phyloP scores from a whole-genome alignment of 1,284 basidiomycete species.

The Moesziomyces sp. region DNA sequence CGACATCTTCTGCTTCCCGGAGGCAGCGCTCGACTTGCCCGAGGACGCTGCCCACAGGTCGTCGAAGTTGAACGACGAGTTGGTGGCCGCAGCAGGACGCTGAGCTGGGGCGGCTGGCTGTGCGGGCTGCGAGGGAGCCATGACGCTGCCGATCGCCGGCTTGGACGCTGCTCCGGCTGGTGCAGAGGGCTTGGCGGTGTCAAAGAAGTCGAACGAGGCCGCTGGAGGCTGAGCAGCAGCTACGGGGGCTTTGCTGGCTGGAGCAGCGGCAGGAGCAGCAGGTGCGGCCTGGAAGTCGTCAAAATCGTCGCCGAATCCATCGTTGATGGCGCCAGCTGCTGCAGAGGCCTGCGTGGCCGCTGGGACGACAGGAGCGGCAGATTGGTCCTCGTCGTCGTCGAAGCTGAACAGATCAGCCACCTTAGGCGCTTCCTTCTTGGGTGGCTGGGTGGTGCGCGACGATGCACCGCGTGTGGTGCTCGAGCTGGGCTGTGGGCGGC shows the following conservation, averaged over 20 bases:
- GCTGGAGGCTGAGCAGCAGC: slow-evolving; percentile 32
- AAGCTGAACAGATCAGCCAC: slow-evolving; percentile 80
- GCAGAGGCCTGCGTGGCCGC: slow-evolving; percentile 23
- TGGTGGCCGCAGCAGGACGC: slow-evolving; percentile 34
- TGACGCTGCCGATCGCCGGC: slow-evolving; percentile 12
- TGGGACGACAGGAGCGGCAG: slow-evolving; percentile 62
- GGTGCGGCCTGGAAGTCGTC: slow-evolving; percentile 56
- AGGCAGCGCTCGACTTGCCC: slow-evolving; percentile 68
- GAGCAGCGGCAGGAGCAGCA: slow-evolving; percentile 15
- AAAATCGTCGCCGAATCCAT: slow-evolving; percentile 61
- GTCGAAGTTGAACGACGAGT: slow-evolving; percentile 74
- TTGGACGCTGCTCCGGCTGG: slow-evolving; percentile 12
- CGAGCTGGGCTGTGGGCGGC: slow-evolving; percentile 18
- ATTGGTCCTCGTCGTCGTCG: slow-evolving; percentile 75
- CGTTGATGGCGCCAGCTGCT: slow-evolving; percentile 7
- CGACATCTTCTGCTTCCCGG: slow-evolving; percentile 59
- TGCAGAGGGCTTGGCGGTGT: slow-evolving; percentile 60
- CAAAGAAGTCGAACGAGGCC: slow-evolving; percentile 72
- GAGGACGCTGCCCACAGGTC: slow-evolving; percentile 90
- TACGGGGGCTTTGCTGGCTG: slow-evolving; percentile 72
- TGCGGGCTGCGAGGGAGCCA: slow-evolving; percentile 21
- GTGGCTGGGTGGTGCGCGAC: slow-evolving; percentile 19
- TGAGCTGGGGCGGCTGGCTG: slow-evolving; percentile 14
- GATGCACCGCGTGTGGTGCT: slow-evolving; percentile 24
- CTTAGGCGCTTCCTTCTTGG: slow-evolving; percentile 64